Percentiles rank a stretch among this genome's conserved stretches.
Evolutionary conservation across 208 protist species (phyloP).

Genomic region (Balamuthia mandrillaris): DNA sequence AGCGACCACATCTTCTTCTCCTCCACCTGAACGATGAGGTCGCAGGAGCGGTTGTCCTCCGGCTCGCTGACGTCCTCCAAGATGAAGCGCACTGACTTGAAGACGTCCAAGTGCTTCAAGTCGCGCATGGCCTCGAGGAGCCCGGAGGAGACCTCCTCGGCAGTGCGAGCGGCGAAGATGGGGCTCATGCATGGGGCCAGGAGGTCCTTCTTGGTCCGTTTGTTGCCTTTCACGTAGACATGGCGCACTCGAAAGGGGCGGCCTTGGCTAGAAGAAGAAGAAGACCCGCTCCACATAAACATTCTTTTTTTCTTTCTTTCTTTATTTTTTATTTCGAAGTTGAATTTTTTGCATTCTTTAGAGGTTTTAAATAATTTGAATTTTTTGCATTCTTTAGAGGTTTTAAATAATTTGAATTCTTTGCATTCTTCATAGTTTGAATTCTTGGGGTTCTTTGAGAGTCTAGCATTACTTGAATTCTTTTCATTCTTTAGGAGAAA

Average conservation of each 20-base stretch:
- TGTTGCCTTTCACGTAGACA: neutral
- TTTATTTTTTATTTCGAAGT: neutral
- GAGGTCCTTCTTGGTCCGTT: neutral
- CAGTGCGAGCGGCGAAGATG: neutral
- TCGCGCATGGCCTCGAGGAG: neutral
- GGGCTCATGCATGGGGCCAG: neutral
- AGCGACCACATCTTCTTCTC: neutral
- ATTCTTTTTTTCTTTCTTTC: neutral
- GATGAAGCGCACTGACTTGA: neutral
- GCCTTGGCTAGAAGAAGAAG: neutral
- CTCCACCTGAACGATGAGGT: neutral
- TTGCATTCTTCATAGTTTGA: neutral
- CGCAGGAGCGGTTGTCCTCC: neutral
- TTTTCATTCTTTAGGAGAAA: too few relatives aligned
- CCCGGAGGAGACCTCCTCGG: neutral
- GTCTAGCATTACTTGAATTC: too few relatives aligned
- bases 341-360: neutral
- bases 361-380: neutral
- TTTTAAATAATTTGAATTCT: neutral
- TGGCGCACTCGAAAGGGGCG: neutral
- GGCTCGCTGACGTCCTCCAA: neutral
- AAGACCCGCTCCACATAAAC: neutral
- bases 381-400: neutral
- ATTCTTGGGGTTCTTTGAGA: neutral
- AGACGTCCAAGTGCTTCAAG: neutral